These are phyloP conservation scores for Sedum album DNA, from an alignment of 164 flowering plant genomes.

Conservation along the genomic window DNA sequence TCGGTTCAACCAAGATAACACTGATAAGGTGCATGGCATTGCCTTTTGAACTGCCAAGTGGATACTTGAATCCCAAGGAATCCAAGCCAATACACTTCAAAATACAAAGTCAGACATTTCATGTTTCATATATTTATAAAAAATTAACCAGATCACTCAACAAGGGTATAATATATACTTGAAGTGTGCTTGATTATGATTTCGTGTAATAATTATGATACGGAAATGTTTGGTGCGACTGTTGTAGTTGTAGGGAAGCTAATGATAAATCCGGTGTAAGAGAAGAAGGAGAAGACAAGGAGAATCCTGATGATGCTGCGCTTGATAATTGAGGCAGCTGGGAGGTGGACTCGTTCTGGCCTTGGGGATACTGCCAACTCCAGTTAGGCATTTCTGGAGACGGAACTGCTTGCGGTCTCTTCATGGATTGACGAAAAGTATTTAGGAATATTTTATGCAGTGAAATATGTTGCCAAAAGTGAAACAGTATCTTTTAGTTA, in stretches of 20 bases:
- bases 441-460: not conserved
- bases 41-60: too few species aligned
- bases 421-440: not conserved
- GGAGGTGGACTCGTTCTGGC: not conserved
- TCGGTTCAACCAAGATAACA: too few species aligned
- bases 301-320: conserved; percentile 12
- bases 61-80: too few species aligned
- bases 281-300: not conserved
- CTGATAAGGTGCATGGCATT: too few species aligned
- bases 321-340: not conserved
- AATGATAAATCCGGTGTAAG: not conserved
- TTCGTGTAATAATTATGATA: too few species aligned
- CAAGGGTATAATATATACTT: too few species aligned
- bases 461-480: not conserved
- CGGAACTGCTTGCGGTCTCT: not conserved
- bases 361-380: conserved; percentile 6
- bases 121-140: too few species aligned
- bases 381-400: conserved; percentile 7
- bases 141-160: too few species aligned
- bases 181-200: too few species aligned
- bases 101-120: too few species aligned
- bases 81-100: too few species aligned
- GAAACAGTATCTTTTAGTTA: not conserved
- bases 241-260: not conserved
- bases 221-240: not conserved